Evolutionary conservation across 768 basidiomycete species (phyloP), one percentile per base, ranked within the genome.

Genomic region (Amylocystis lapponica): DNA sequence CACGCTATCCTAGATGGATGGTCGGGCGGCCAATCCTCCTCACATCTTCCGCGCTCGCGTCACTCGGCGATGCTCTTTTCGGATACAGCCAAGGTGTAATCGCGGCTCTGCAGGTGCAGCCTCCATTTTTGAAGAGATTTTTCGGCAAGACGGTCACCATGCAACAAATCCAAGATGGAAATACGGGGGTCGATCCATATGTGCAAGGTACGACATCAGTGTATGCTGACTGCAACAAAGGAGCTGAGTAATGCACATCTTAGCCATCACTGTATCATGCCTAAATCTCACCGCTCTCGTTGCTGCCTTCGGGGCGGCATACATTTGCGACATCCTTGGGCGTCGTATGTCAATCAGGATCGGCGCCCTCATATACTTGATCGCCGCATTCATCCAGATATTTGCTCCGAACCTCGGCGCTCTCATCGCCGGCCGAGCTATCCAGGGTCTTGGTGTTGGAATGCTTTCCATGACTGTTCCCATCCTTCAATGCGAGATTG

Each of bases 381-480:
- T 75, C 46, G 69, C 75, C 12, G 67, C 75, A 10, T 61, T 74
- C 54, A 67, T 77, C 45, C 73, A 74, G 47, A 67, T 75, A 36
- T 68, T 72, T 50, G 65, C 74, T 46, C 71, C 73, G 30, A 66
- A 71, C 9, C 63, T 86, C n/a, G 54, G 57, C 17, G 68, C 75
- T 42, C 60, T 87, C 22, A 75, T 81, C 52, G 61, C 83, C 23
- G 85, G 85, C 31, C 75, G 86, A 33, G 76, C 79, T 0, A 61
- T 86, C 8, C 85, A 84, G 17, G 86, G 86, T 21, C 47, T 86
- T 27, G 86, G 84, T 11, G 82, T 87, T n/a, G 86, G 86, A 13
- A 78, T 79, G 43, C 26, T 60, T 39, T 47, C 41, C 27, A 41
- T 48, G 39, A 51, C 21, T 20, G 46, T 51, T 13, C 47, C 47